Base-by-base conservation (phyloP, 441 rosid species). In the Populus tomentosa region DNA sequence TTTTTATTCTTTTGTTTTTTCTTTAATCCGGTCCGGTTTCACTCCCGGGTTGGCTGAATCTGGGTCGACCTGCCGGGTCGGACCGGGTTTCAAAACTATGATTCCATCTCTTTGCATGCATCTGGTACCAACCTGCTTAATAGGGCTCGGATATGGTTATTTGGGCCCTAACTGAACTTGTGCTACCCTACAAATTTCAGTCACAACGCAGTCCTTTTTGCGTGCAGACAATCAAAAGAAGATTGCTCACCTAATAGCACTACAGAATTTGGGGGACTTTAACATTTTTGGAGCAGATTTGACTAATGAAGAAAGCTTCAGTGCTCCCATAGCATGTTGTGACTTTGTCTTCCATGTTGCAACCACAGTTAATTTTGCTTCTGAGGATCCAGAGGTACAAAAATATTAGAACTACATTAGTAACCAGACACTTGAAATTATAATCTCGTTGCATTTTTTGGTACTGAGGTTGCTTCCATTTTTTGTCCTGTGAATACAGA, bases 331-430 rank as follows among this genome's bases (percentile, higher is more conserved):
- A 40, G 84, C 86, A 0, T 92, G 91, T 5, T 93, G 91, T 77
- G 88, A 90, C 65, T 40, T 88, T 28, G 88, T 95, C 70, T 95
- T 95, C 95, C 99, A 89, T 78, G 90, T 95, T 21, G 99, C 98
- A 18, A 93, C 97, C 1, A 98, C 99, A 0, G 93, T 93, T 77
- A 87, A 90, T 85, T 93, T 95, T 73, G 86, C 90, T 72, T 90
- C 99, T 30, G n/a, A 91, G 67, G 99, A 95, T 26, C 99, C 99
- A 0, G 97, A 95, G 98, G 98, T 90, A 73, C 23, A 9, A 36
- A 59, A 46, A 21, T 13, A 7, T 40, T 14, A 21, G 18, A 13
- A 10, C 18, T 23, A 2, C 30, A 28, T 0, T 28, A 3, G 23
- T 26, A 26, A 11, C 9, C 36, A 28, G n/a, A 0, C 21, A 67